phyloP scores from a whole-genome alignment of 495 filamentous ascomycete species.

The Xylona heveae region DNA sequence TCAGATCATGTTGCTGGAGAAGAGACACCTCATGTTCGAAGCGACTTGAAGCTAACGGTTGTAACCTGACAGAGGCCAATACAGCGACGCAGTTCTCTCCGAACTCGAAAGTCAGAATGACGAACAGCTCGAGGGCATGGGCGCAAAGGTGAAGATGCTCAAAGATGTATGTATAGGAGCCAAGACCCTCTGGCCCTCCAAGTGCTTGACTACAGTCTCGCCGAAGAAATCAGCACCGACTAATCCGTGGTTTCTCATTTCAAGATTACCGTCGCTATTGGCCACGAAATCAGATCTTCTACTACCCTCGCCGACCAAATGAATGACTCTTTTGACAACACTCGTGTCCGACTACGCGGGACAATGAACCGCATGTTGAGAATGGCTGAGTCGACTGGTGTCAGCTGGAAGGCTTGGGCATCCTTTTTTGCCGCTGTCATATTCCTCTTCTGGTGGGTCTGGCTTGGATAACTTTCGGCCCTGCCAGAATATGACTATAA shows the following conservation, averaged over 20 bases:
- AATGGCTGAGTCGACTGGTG: constrained; percentile 84
- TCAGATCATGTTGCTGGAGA: neutral
- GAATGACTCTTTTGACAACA: constrained; percentile 81
- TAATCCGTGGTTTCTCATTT: neutral
- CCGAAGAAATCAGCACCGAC: neutral
- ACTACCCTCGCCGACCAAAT: constrained; percentile 66
- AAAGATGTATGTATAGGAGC: too few species aligned
- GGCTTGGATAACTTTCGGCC: constrained; percentile 42
- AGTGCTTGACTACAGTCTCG: neutral
- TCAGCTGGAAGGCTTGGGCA: constrained; percentile 88
- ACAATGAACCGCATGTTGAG: constrained; percentile 95
- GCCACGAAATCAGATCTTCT: constrained; percentile 79
- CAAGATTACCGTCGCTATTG: constrained; percentile 79
- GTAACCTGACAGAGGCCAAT: constrained; percentile 54
- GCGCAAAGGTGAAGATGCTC: constrained; percentile 73
- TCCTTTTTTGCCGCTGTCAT: constrained; percentile 65
- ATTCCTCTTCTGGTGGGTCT: constrained; percentile 72
- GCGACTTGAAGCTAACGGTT: too few species aligned
- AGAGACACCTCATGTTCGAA: neutral
- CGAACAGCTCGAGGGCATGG: constrained; percentile 68
- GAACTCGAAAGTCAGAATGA: constrained; percentile 95
- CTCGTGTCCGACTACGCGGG: constrained; percentile 53
- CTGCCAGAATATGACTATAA: too few species aligned
- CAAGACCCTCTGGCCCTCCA: too few species aligned
- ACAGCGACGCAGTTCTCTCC: constrained; percentile 78